Conservation (phyloP, 23 red algal species). For the Gracilaria vermiculophylla region DNA sequence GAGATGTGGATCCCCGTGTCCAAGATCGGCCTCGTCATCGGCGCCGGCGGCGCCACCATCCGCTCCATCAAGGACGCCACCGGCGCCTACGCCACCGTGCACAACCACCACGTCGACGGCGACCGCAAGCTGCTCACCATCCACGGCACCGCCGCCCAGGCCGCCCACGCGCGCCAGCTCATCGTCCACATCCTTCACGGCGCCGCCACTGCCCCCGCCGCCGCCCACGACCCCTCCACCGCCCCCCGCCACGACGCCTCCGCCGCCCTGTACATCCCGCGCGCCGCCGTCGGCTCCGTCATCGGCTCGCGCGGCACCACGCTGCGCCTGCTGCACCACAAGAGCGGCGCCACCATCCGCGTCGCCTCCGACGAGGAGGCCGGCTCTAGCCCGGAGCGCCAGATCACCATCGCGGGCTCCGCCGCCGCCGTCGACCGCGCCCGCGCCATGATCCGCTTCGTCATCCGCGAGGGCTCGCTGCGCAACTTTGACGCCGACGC, state of each 20-base stretch:
- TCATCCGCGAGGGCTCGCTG: constrained; percentile 49
- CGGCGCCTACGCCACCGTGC: constrained; percentile 59
- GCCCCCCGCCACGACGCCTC: background rate
- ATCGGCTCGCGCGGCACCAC: constrained; percentile 76
- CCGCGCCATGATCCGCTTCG: constrained; percentile 53
- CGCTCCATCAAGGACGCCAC: constrained; percentile 71
- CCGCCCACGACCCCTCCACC: background rate
- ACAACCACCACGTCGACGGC: constrained; percentile 65
- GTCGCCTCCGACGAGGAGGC: constrained; percentile 75
- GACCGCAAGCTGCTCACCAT: constrained; percentile 76
- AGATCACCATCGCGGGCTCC: constrained; percentile 63
- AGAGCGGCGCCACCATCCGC: constrained; percentile 52
- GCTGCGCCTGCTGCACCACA: constrained; percentile 57
- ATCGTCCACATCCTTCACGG: constrained; percentile 62
- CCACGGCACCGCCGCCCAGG: constrained; percentile 25
- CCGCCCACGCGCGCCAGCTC: constrained; percentile 37
- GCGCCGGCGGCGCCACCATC: constrained; percentile 62
- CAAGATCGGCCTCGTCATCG: constrained; percentile 80
- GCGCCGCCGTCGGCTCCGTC: constrained; percentile 60
- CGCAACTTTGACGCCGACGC: constrained; percentile 16
- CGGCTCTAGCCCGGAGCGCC: constrained; percentile 35
- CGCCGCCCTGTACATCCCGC: constrained; percentile 65
- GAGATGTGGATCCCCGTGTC: constrained; percentile 84
- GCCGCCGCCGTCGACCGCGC: constrained; percentile 54
- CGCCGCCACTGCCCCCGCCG: background rate